Percentiles rank a stretch among this genome's conserved stretches.
phyloP scores from a whole-genome alignment of 2,329 filamentous ascomycete genomes.

The Clonostachys rhizophaga region DNA sequence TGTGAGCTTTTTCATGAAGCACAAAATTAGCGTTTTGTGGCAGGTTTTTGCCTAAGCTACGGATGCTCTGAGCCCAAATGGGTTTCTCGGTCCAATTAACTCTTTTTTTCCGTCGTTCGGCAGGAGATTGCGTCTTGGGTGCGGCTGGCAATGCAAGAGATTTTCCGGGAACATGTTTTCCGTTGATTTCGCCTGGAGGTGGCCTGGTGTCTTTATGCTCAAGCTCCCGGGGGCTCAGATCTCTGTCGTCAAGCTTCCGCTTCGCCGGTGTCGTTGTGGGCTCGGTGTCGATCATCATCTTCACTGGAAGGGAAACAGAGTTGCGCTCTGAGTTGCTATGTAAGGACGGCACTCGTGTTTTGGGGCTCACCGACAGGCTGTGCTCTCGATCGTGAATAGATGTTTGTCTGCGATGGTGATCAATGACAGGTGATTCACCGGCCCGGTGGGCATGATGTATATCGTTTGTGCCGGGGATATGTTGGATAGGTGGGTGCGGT shows the following conservation, averaged over 20 bases:
- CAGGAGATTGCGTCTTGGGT: not conserved
- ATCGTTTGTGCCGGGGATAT: conserved; percentile 33
- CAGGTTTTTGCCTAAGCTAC: conserved; percentile 22
- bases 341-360: conserved; percentile 58
- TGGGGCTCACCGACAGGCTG: conserved; percentile 74
- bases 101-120: conserved; percentile 31
- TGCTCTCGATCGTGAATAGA: conserved; percentile 60
- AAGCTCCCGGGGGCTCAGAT: conserved; percentile 43
- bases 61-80: conserved; percentile 41
- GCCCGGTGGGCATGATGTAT: conserved; percentile 31
- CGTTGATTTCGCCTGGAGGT: conserved; percentile 44
- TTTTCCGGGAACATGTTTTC: conserved; percentile 12
- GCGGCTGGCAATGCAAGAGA: not conserved
- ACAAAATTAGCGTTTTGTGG: conserved; percentile 39
- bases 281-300: conserved; percentile 20
- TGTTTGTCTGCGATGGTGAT: not conserved
- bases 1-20: conserved; percentile 30
- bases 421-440: conserved; percentile 7
- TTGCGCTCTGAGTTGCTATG: conserved; percentile 33
- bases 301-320: conserved; percentile 8
- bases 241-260: conserved; percentile 30
- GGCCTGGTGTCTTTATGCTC: conserved; percentile 43
- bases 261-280: conserved; percentile 29
- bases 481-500: conserved; percentile 29
- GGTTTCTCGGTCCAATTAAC: conserved; percentile 30